These are phyloP conservation scores for Martiniozyma asiatica DNA, from an alignment of 1,139 yeast genomes.

Conservation along the genomic window DNA sequence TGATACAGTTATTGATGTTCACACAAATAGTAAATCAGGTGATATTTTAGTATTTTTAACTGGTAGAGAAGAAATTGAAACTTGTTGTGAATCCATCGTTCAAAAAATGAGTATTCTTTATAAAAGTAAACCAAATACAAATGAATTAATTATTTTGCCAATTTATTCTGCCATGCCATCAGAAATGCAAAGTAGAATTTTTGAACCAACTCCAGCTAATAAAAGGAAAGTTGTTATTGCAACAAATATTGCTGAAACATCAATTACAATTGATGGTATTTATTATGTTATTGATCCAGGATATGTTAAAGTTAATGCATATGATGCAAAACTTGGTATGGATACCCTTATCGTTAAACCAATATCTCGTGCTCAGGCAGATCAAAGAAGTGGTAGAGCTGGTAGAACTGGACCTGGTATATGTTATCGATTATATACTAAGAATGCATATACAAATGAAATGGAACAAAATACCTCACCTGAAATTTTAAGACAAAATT, in stretches of 20 bases:
- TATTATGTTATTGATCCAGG: slow-evolving; percentile 74
- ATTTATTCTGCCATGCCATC: slow-evolving; percentile 74
- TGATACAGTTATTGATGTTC: slow-evolving; percentile 75
- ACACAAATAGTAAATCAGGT: slow-evolving; percentile 64
- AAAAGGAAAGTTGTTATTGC: slow-evolving; percentile 65
- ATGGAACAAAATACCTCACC: slow-evolving; percentile 82
- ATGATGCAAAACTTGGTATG: slow-evolving; percentile 69
- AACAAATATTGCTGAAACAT: slow-evolving; percentile 74
- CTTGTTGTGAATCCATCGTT: slow-evolving; percentile 65
- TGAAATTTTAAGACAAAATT: slow-evolving; percentile 84
- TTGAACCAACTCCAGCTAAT: slow-evolving; percentile 65
- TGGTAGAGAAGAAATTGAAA: slow-evolving; percentile 89
- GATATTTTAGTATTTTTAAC: slow-evolving; percentile 79
- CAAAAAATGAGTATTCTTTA: slow-evolving; percentile 52
- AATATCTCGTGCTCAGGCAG: slow-evolving; percentile 73
- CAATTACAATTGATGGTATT: slow-evolving; percentile 71
- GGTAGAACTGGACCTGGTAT: slow-evolving; percentile 84
- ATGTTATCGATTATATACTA: slow-evolving; percentile 66
- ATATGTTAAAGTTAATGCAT: slow-evolving; percentile 65
- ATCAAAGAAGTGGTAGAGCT: slow-evolving; percentile 75
- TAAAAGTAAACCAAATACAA: slow-evolving; percentile 38
- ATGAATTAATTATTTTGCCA: slow-evolving; percentile 70
- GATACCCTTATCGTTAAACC: slow-evolving; percentile 64
- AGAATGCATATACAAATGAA: slow-evolving; percentile 54
- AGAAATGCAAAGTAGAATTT: slow-evolving; percentile 60